Conservation (phyloP, 2,329 filamentous ascomycete genomes). For the Westerdykella aurantiaca region DNA sequence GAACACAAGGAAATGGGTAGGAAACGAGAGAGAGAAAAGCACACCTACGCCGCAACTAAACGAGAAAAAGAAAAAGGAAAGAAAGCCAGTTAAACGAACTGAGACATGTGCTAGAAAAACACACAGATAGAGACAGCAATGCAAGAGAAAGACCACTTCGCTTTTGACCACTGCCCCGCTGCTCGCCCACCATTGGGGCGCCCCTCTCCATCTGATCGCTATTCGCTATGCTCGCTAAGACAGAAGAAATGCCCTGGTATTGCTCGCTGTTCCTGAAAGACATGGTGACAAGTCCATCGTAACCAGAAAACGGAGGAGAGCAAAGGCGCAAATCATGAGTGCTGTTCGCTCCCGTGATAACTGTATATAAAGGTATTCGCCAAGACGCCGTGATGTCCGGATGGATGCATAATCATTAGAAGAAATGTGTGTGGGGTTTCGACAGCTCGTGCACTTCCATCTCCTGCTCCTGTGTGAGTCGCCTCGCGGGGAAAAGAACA, state of each 20-base stretch:
- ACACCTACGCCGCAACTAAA: neutral
- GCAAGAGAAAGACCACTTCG: slow-evolving; percentile 23
- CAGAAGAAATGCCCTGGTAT: slow-evolving; percentile 19
- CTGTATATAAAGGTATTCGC: slow-evolving; percentile 33
- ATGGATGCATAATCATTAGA: slow-evolving; percentile 58
- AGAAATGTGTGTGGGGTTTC: slow-evolving; percentile 99
- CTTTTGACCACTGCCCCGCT: slow-evolving; percentile 17
- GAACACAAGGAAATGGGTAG: slow-evolving; percentile 11
- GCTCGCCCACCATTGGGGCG: slow-evolving; percentile 14
- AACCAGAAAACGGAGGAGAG: slow-evolving; percentile 39
- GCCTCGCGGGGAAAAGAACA: neutral
- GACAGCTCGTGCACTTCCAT: slow-evolving; percentile 99
- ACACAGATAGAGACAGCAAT: slow-evolving; percentile 22
- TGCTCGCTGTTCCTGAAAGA: slow-evolving; percentile 12
- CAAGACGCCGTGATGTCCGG: slow-evolving; percentile 38
- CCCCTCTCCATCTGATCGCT: slow-evolving; percentile 32
- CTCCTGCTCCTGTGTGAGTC: slow-evolving; percentile 61
- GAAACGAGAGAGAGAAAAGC: slow-evolving; percentile 12
- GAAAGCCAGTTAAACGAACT: slow-evolving; percentile 8
- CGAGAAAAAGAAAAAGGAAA: slow-evolving; percentile 16
- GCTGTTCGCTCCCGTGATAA: slow-evolving; percentile 35
- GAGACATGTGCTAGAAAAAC: slow-evolving; percentile 13
- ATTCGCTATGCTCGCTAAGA: slow-evolving; percentile 40
- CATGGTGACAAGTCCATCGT: slow-evolving; percentile 32
- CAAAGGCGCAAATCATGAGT: slow-evolving; percentile 37